phyloP scores from a whole-genome alignment of 176 grass and related monocot species.

The Cocos nucifera region DNA sequence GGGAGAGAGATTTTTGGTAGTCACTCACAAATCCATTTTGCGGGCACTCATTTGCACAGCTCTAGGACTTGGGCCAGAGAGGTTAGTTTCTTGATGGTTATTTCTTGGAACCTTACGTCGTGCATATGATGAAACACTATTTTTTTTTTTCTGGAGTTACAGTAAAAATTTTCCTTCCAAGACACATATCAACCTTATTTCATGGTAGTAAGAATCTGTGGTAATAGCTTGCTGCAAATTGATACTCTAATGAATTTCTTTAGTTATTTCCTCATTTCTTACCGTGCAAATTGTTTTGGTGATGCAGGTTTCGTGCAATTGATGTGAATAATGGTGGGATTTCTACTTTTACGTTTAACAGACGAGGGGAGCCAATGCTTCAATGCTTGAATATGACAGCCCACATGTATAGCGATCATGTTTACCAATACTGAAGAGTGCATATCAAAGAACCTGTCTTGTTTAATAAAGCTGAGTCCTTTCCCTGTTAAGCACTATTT shows the following conservation, averaged over 20 bases:
- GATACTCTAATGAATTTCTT: no score
- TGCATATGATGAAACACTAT: no score
- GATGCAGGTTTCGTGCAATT: constrained; percentile 53
- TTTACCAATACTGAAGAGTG: constrained; percentile 35
- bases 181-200: no score
- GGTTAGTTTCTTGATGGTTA: constrained; percentile 14
- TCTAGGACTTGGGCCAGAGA: constrained; percentile 58
- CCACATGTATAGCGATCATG: constrained; percentile 68
- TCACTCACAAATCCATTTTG: constrained; percentile 84
- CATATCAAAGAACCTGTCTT: no score
- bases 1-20: constrained; percentile 60
- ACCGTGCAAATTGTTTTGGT: not conserved
- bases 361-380: constrained; percentile 68
- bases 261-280: no score
- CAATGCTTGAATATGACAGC: constrained; percentile 76
- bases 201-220: no score
- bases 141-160: no score
- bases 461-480: no score
- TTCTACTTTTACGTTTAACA: constrained; percentile 68
- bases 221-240: no score
- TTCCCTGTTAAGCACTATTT: no score
- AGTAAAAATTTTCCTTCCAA: no score
- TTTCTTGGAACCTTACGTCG: no score
- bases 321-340: constrained; percentile 82
- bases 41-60: constrained; percentile 68